Conservation (phyloP, 352 stramenopile species). For the Phytophthora constricta region DNA sequence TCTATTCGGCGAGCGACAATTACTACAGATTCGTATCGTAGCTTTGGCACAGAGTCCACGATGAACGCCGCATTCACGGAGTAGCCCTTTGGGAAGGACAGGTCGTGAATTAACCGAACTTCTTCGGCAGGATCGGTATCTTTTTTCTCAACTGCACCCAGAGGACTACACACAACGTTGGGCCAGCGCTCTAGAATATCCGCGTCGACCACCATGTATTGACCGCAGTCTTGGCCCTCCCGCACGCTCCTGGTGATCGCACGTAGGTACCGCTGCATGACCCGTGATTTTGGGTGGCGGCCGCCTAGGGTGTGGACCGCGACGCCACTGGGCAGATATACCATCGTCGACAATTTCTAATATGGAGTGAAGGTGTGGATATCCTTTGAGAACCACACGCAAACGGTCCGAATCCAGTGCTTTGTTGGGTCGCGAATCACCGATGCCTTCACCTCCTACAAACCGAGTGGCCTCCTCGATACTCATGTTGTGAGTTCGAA, state of each 20-base stretch:
- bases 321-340: background rate
- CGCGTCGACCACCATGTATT: conserved; percentile 7
- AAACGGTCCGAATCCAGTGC: background rate
- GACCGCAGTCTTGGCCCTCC: conserved; percentile 3
- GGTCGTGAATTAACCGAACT: background rate
- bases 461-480: background rate
- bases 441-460: background rate
- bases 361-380: background rate
- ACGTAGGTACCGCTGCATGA: conserved; percentile 1
- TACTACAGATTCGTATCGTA: conserved; percentile 9
- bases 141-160: conserved; percentile 13
- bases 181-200: conserved; percentile 2
- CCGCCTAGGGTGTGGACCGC: background rate
- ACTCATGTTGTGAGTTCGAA: background rate
- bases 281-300: conserved; percentile 1
- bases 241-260: background rate
- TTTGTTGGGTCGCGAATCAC: background rate
- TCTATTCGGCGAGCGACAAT: conserved; percentile 13
- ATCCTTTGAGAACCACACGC: background rate
- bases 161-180: background rate
- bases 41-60: background rate
- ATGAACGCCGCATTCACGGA: conserved; percentile 10
- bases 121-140: background rate
- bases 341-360: background rate
- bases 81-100: conserved; percentile 1